Conservation (phyloP, 768 basidiomycete species). For the Boletus rubroflammeus region DNA sequence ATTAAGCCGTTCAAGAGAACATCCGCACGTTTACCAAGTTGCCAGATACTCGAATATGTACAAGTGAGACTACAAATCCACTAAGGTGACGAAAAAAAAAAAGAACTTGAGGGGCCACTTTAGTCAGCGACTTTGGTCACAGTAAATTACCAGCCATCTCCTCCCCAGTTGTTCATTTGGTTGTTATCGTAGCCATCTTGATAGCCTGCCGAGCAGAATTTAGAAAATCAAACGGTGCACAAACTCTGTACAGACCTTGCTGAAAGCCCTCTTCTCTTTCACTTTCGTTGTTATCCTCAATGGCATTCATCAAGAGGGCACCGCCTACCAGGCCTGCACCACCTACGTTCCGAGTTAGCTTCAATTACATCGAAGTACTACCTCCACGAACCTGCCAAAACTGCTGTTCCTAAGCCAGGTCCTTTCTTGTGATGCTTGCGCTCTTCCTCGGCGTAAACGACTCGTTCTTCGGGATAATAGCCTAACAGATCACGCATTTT, state of each 20-base stretch:
- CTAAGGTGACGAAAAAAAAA: background rate
- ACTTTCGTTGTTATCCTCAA: conserved; percentile 41
- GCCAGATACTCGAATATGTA: conserved; percentile 1
- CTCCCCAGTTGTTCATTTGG: background rate
- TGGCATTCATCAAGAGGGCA: conserved; percentile 46
- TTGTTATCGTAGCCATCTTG: conserved; percentile 22
- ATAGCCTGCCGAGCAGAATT: conserved; percentile 28
- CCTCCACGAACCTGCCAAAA: conserved; percentile 41
- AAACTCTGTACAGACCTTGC: conserved; percentile 28
- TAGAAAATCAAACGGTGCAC: background rate
- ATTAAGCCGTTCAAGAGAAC: background rate
- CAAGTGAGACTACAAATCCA: conserved; percentile 18
- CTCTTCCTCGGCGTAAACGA: conserved; percentile 37
- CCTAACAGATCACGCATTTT: conserved; percentile 19
- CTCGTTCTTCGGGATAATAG: conserved; percentile 32
- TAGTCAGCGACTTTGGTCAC: background rate
- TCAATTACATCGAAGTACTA: background rate
- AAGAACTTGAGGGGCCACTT: background rate
- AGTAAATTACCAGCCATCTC: conserved; percentile 8
- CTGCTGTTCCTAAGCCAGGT: conserved; percentile 46
- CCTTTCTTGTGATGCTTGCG: conserved; percentile 43
- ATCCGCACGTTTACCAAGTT: background rate
- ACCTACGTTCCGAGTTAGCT: conserved; percentile 32
- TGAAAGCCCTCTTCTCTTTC: conserved; percentile 34
- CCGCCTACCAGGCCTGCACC: conserved; percentile 70